These are phyloP conservation scores for Fusarium tupiense DNA, from an alignment of 2,329 filamentous ascomycete species.

Conservation along the genomic window DNA sequence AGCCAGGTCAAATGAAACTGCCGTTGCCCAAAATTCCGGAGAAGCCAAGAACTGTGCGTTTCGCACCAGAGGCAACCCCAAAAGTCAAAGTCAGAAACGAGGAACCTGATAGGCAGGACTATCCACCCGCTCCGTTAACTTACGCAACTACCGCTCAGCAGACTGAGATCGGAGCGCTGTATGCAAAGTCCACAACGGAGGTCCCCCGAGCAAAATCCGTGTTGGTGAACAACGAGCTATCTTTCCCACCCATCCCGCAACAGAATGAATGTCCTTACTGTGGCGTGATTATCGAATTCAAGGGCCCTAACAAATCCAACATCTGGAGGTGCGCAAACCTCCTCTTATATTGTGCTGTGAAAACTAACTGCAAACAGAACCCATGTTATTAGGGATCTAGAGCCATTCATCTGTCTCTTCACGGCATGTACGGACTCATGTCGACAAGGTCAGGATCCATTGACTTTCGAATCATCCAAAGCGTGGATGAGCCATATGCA, in stretches of 20 bases:
- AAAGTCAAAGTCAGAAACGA: neutral
- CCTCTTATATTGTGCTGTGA: neutral
- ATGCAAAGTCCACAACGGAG: neutral
- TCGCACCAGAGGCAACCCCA: neutral
- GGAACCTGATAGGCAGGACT: neutral
- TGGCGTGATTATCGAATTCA: neutral
- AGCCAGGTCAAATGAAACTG: neutral
- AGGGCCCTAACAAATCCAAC: neutral
- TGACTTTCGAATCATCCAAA: neutral
- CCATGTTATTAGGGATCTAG: neutral
- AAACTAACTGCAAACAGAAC: neutral
- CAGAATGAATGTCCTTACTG: neutral
- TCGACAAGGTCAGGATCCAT: neutral
- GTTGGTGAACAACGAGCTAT: neutral
- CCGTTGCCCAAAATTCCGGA: neutral
- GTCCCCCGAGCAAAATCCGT: neutral
- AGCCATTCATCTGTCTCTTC: neutral
- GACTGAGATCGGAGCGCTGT: neutral
- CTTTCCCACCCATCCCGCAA: neutral
- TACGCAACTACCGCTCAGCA: neutral
- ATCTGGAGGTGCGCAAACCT: neutral
- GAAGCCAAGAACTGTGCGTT: neutral
- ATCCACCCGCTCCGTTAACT: neutral
- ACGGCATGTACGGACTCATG: neutral
- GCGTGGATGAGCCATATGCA: neutral